These are phyloP conservation scores for Neurospora intermedia DNA, from an alignment of 495 filamentous ascomycete genomes.

Conservation along the genomic window DNA sequence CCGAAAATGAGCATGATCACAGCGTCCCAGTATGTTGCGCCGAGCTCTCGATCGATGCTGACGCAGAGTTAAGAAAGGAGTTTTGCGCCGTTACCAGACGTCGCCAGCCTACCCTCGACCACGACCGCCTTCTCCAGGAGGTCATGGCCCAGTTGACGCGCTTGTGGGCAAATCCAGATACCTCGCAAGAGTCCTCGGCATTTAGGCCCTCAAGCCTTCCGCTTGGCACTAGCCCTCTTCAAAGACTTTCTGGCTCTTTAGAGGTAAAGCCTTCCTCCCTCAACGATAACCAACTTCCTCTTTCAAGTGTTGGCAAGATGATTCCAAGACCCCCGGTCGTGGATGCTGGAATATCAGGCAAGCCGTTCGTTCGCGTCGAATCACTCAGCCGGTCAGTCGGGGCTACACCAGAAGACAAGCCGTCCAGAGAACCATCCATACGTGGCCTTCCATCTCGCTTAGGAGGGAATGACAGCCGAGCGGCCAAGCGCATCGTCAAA, in stretches of 20 bases:
- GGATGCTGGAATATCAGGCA: conserved; percentile 37
- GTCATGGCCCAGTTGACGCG: conserved; percentile 31
- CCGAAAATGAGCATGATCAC: neutral
- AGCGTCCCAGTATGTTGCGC: conserved; percentile 27
- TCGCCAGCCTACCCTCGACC: conserved; percentile 24
- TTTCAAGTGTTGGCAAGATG: conserved; percentile 1
- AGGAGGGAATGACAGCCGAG: neutral
- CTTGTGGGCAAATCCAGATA: conserved; percentile 5
- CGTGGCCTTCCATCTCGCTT: neutral
- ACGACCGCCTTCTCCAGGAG: conserved; percentile 29
- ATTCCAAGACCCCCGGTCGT: conserved; percentile 19
- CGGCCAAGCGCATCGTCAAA: neutral
- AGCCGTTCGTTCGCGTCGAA: conserved; percentile 34
- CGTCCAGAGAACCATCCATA: neutral
- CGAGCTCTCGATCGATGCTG: conserved; percentile 30
- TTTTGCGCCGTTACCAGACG: conserved; percentile 36
- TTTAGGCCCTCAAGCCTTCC: neutral
- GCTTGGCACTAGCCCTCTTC: conserved; percentile 10
- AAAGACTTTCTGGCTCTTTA: neutral
- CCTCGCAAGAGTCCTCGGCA: neutral
- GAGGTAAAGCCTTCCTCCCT: neutral
- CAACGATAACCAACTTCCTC: conserved; percentile 1
- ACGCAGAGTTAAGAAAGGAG: conserved; percentile 30
- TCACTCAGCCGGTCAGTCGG: conserved; percentile 6
- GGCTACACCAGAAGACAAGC: conserved; percentile 13